phyloP scores from a whole-genome alignment of 306 rosid genomes.

The Chamaecrista fasciculata region DNA sequence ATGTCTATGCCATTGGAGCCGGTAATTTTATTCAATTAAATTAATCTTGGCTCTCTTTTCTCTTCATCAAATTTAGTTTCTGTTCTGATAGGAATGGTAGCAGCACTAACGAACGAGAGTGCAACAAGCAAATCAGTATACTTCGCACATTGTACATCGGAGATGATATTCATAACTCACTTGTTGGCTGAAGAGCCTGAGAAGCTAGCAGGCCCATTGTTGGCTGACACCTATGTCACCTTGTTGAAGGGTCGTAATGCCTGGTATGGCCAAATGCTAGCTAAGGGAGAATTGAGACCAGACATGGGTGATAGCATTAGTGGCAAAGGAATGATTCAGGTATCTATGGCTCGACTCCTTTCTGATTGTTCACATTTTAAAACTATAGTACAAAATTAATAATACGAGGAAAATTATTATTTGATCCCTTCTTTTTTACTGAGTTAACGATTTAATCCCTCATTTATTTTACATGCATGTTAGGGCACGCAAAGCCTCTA shows the following conservation, averaged over 20 bases:
- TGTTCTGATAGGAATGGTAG: conserved; percentile 73
- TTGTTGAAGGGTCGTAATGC: conserved; percentile 82
- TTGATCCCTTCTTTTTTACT: no score
- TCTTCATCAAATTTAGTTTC: no score
- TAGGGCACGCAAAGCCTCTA: no score
- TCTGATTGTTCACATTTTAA: no score
- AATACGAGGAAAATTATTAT: no score
- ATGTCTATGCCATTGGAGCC: conserved; percentile 95
- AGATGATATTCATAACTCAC: conserved; percentile 88
- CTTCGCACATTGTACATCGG: conserved; percentile 89
- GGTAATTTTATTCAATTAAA: conserved; percentile 47
- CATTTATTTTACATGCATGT: no score
- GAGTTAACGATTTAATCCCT: no score
- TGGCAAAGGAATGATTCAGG: conserved; percentile 99
- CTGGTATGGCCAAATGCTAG: conserved; percentile 82
- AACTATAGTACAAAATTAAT: no score
- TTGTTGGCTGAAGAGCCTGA: conserved; percentile 81
- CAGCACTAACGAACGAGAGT: conserved; percentile 93
- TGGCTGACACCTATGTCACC: conserved; percentile 90
- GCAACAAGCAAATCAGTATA: conserved; percentile 94
- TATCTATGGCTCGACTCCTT: no score
- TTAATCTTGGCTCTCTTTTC: no score
- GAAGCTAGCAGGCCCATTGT: conserved; percentile 91
- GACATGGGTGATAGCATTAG: conserved; percentile 93
- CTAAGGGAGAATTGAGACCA: conserved; percentile 79